phyloP scores from a whole-genome alignment of 2,329 filamentous ascomycete species.

The Arthroderma uncinatum region DNA sequence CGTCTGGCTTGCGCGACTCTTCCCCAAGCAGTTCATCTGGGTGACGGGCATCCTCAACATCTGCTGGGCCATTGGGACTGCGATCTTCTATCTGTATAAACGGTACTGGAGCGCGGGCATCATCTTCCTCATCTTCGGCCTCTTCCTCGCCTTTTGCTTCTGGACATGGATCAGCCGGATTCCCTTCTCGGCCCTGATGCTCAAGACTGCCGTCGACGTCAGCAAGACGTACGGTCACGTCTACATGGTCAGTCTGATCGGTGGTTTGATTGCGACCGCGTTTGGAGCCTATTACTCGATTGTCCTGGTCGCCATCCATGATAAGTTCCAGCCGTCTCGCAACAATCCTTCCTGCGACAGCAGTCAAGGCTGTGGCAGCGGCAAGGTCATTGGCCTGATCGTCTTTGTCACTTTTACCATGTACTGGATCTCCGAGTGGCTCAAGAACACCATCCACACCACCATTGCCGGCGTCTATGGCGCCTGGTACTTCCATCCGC shows the following conservation, averaged over 20 bases:
- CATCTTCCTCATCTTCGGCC: slow-evolving; percentile 37
- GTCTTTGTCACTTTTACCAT: slow-evolving; percentile 82
- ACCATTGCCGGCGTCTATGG: slow-evolving; percentile 82
- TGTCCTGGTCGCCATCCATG: slow-evolving; percentile 76
- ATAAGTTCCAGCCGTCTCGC: slow-evolving; percentile 59
- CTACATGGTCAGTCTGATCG: slow-evolving; percentile 73
- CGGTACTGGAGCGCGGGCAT: slow-evolving; percentile 76
- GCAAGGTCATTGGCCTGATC: slow-evolving; percentile 70
- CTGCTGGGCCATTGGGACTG: slow-evolving; percentile 69
- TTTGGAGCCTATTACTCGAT: slow-evolving; percentile 79
- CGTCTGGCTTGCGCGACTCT: slow-evolving; percentile 60
- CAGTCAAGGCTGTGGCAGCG: slow-evolving; percentile 54
- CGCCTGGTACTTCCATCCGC: slow-evolving; percentile 73
- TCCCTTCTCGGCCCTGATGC: slow-evolving; percentile 82
- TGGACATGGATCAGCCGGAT: slow-evolving; percentile 82
- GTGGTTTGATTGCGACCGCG: slow-evolving; percentile 62
- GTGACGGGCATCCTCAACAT: slow-evolving; percentile 83
- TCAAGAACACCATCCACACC: slow-evolving; percentile 88
- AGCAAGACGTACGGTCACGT: slow-evolving; percentile 76
- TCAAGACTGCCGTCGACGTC: slow-evolving; percentile 74
- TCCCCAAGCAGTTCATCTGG: slow-evolving; percentile 89
- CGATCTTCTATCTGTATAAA: slow-evolving; percentile 69
- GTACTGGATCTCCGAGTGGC: slow-evolving; percentile 88
- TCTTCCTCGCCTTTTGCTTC: slow-evolving; percentile 52
- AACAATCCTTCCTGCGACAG: slow-evolving; percentile 45